Evolutionary conservation across 2,329 filamentous ascomycete species (phyloP), one percentile per base, ranked within the genome.

Genomic region (Exophiala xenobiotica): DNA sequence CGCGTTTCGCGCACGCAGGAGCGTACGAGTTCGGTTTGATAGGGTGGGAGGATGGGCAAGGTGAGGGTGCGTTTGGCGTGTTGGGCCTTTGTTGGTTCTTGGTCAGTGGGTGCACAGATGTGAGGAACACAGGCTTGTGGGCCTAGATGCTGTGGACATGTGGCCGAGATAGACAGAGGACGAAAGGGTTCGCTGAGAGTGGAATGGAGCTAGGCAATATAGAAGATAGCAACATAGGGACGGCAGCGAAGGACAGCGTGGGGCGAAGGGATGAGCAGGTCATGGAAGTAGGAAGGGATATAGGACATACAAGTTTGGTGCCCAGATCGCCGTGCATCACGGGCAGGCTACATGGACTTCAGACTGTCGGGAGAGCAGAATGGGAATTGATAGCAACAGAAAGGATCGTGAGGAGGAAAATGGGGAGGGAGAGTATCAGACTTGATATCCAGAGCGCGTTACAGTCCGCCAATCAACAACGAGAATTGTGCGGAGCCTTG

Each of bases 31-130:
- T 97, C 93, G 22, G 90, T 86, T 70, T 95, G 90, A 68, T 97
- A 97, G 3, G 90, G 86, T 1, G 93, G 93, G 2, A 99, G 81
- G 67, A 95, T 84, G 24, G 85, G 75, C 49, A 99, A 82, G 59
- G 88, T 87, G 70, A 93, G 90, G 14, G 88, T 95, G 67, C 93
- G 84, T 78, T 97, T 97, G 68, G 93, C 93, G 77, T 97, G 88
- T 76, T 92, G 87, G 63, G 95, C 91, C 89, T 31, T 27, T 27
- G 26, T 27, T 12, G 12, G 26, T 27, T 12, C 12, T 27, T 29
- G 23, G 14, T 40, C 20, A 23, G 14, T 12, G 12, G 11, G 19
- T 27, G 8, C 7, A n/a, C n/a, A n/a, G n/a, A n/a, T n/a, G n/a
- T n/a, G n/a, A n/a, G n/a, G n/a, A n/a, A n/a, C n/a, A n/a, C n/a